These are phyloP conservation scores for Xylariaceae sp. DNA, from an alignment of 2,329 filamentous ascomycete species.

Conservation along the genomic window DNA sequence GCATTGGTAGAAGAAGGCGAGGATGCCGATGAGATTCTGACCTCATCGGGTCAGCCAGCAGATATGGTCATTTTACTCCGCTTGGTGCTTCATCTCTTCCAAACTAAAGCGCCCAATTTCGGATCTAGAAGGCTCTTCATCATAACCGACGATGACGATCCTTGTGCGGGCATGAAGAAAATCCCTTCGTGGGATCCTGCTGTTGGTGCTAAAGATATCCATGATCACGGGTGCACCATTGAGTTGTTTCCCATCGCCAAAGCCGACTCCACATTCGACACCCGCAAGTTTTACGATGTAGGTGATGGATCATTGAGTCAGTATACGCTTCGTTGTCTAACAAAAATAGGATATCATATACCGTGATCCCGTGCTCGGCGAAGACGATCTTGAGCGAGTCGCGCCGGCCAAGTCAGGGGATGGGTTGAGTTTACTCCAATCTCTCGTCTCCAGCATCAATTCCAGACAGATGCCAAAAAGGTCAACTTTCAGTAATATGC, in stretches of 20 bases:
- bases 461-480: conserved; percentile 84
- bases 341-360: conserved; percentile 77
- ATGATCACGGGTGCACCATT: conserved; percentile 86
- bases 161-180: conserved; percentile 73
- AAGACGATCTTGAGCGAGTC: conserved; percentile 52
- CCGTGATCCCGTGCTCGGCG: conserved; percentile 66
- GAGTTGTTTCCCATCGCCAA: conserved; percentile 87
- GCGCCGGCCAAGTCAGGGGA: conserved; percentile 64
- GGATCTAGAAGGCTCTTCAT: conserved; percentile 89
- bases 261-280: conserved; percentile 66
- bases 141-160: conserved; percentile 89
- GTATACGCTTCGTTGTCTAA: conserved; percentile 22
- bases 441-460: conserved; percentile 80
- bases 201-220: conserved; percentile 87
- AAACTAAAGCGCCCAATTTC: conserved; percentile 90
- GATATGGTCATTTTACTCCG: conserved; percentile 89
- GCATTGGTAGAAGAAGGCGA: conserved; percentile 73
- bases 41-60: conserved; percentile 62
- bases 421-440: conserved; percentile 72
- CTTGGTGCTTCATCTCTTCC: conserved; percentile 94
- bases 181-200: conserved; percentile 68
- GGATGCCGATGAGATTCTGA: conserved; percentile 62
- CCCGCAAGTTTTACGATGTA: conserved; percentile 87
- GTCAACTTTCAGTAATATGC: conserved; percentile 79
- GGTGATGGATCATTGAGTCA: conserved; percentile 22